phyloP scores from a whole-genome alignment of 106 monocot genomes.

The Narthecium ossifragum region DNA sequence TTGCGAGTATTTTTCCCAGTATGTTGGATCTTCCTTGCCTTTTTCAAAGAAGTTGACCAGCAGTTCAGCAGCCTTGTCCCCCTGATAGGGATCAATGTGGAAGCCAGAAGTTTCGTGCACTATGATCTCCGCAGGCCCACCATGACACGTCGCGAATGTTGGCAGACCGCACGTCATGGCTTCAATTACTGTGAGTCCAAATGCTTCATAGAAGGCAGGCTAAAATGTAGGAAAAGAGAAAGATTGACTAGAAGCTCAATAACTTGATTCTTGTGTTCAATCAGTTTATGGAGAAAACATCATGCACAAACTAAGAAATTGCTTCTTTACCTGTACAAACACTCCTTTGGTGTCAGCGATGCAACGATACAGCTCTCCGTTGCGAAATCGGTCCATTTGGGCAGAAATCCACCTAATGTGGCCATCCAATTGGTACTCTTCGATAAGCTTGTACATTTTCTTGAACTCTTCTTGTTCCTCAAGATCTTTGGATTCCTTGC shows the following conservation, averaged over 20 bases:
- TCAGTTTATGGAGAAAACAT: neutral
- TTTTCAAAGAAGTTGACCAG: constrained; percentile 51
- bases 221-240: no score
- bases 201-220: constrained; percentile 59
- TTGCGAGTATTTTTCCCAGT: constrained; percentile 41
- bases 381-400: constrained; percentile 52
- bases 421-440: constrained; percentile 50
- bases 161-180: constrained; percentile 52
- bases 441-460: constrained; percentile 50
- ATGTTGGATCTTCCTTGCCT: constrained; percentile 22
- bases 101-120: constrained; percentile 45
- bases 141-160: constrained; percentile 39
- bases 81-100: constrained; percentile 58
- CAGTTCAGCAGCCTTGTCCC: constrained; percentile 40
- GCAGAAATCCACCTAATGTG: constrained; percentile 68
- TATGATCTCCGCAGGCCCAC: constrained; percentile 53
- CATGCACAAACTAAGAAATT: no score
- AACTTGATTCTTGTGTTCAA: no score
- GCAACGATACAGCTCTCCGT: constrained; percentile 56
- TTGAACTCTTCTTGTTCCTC: constrained; percentile 61
- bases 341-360: constrained; percentile 46
- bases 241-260: no score
- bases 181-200: constrained; percentile 52
- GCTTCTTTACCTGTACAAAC: constrained; percentile 43
- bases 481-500: constrained; percentile 45